These are phyloP conservation scores for Conringia planisiliqua DNA, from an alignment of 345 rosid genomes.

Conservation along the genomic window DNA sequence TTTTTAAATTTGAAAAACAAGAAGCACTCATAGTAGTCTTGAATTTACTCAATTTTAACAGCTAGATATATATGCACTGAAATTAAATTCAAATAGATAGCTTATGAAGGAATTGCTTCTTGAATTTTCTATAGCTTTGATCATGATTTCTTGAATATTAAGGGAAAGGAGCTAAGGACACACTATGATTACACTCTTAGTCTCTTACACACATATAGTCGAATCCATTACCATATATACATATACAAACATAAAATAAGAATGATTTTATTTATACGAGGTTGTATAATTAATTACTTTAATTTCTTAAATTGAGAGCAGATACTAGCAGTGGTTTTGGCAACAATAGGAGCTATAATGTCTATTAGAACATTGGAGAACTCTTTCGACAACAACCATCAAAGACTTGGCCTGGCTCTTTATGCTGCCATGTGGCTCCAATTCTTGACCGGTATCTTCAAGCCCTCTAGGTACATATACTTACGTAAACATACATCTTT, in stretches of 20 bases:
- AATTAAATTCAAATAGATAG: constrained; percentile 23
- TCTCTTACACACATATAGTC: background rate
- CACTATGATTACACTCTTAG: constrained; percentile 22
- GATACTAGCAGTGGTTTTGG: constrained; percentile 57
- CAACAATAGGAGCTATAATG: constrained; percentile 70
- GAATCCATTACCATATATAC: background rate
- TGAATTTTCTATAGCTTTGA: constrained; percentile 16
- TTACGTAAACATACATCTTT: background rate
- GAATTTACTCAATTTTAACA: constrained; percentile 9
- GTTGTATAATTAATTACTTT: background rate
- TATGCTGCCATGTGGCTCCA: constrained; percentile 82
- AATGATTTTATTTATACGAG: background rate
- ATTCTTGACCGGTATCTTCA: constrained; percentile 51
- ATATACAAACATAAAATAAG: background rate
- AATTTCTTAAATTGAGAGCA: constrained; percentile 21
- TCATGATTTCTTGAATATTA: constrained; percentile 35
- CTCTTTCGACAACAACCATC: constrained; percentile 73
- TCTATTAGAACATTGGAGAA: constrained; percentile 75
- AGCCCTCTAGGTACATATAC: constrained; percentile 57
- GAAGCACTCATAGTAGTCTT: constrained; percentile 30
- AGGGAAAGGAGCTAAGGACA: constrained; percentile 17
- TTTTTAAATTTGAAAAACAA: background rate
- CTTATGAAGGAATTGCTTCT: constrained; percentile 11
- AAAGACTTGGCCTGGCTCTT: constrained; percentile 64
- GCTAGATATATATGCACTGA: constrained; percentile 21